Conservation (phyloP, 192 early-diverging fungal species). For the Podila epigama region DNA sequence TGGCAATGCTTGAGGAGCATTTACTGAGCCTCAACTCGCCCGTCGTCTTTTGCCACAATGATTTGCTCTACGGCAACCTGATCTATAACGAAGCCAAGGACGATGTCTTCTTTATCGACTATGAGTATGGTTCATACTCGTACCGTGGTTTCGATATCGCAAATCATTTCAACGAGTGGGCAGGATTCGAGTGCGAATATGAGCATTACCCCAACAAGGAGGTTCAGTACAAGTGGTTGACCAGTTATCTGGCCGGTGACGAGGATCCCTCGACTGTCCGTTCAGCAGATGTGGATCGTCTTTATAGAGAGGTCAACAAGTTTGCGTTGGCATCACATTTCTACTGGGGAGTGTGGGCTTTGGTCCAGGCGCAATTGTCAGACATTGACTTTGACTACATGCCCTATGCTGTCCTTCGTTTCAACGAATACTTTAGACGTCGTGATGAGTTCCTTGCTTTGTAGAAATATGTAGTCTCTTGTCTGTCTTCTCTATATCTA, state of each 20-base stretch:
- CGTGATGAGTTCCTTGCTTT: constrained; percentile 56
- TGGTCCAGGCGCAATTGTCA: constrained; percentile 83
- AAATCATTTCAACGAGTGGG: constrained; percentile 94
- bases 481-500: not conserved
- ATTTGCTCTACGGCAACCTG: constrained; percentile 90
- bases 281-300: constrained; percentile 58
- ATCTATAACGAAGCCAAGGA: constrained; percentile 71
- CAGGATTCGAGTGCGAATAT: constrained; percentile 94
- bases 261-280: constrained; percentile 22
- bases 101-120: constrained; percentile 87
- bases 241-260: constrained; percentile 64
- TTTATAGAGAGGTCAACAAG: constrained; percentile 81
- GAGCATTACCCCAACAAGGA: constrained; percentile 76
- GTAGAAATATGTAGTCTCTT: too few species aligned
- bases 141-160: constrained; percentile 94
- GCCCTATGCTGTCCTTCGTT: constrained; percentile 83
- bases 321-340: constrained; percentile 92
- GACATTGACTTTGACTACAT: constrained; percentile 97
- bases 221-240: constrained; percentile 79
- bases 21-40: constrained; percentile 72
- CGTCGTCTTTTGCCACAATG: constrained; percentile 93
- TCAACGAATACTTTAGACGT: constrained; percentile 78
- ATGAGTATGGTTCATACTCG: constrained; percentile 88
- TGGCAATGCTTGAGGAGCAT: constrained; percentile 60
- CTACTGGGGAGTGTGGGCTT: constrained; percentile 88